Conservation (phyloP, 257 asterid genomes). For the Solanum gracilifrons region DNA sequence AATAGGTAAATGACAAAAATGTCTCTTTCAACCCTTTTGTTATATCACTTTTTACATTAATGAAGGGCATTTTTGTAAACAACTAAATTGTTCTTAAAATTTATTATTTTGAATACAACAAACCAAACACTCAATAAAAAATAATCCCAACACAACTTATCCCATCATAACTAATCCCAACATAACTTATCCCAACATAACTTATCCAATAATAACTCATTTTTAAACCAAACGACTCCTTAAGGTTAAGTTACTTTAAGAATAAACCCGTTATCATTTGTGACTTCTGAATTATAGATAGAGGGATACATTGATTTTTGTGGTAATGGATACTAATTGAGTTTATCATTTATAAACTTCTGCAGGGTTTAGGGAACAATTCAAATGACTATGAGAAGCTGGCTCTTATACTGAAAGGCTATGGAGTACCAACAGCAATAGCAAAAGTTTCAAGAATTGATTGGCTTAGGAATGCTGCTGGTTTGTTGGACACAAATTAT, state of each 20-base stretch:
- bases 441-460: slow-evolving; percentile 80
- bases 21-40: no score
- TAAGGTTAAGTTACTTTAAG: background rate
- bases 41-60: no score
- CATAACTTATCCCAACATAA: no score
- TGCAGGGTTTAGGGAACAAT: slow-evolving; percentile 89
- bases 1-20: no score
- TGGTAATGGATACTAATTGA: background rate
- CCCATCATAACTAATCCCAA: no score
- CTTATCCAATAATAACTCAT: no score
- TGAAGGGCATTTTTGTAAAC: no score
- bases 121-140: no score
- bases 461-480: slow-evolving; percentile 96
- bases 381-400: slow-evolving; percentile 62
- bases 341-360: background rate
- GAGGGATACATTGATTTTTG: background rate
- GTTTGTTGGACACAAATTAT: slow-evolving; percentile 69
- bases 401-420: slow-evolving; percentile 47
- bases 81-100: no score
- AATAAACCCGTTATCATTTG: background rate
- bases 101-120: no score
- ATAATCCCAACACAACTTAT: no score
- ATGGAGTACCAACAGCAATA: slow-evolving; percentile 62
- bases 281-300: background rate
- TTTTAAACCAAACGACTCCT: no score